Evolutionary conservation across 2,329 filamentous ascomycete genomes (phyloP).

Genomic region (Raffaelea ambrosiae): DNA sequence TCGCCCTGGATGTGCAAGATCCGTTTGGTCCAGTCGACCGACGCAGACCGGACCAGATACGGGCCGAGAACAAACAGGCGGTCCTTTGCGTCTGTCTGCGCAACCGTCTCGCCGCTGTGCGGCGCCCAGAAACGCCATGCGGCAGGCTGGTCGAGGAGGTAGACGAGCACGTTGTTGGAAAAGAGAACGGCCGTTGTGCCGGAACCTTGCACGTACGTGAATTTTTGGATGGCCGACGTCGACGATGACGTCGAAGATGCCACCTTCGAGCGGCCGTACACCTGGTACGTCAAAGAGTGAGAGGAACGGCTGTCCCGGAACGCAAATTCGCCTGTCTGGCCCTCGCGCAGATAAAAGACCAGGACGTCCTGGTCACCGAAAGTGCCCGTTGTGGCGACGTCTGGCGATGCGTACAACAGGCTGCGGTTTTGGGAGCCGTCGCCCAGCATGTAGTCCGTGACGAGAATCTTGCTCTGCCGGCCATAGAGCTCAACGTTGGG

Average conservation of each 20-base stretch:
- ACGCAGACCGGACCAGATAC: slow-evolving; percentile 10
- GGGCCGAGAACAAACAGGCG: slow-evolving; percentile 50
- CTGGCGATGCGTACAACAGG: slow-evolving; percentile 60
- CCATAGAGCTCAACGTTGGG: slow-evolving; percentile 54
- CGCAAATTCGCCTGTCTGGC: slow-evolving; percentile 40
- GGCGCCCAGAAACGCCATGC: slow-evolving; percentile 51
- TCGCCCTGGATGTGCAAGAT: slow-evolving; percentile 6
- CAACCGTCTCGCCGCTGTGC: slow-evolving; percentile 22
- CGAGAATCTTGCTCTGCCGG: slow-evolving; percentile 59
- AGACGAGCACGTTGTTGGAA: slow-evolving; percentile 38
- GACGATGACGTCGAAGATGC: slow-evolving; percentile 21
- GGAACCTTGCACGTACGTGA: slow-evolving; percentile 37
- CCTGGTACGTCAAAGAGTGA: slow-evolving; percentile 26
- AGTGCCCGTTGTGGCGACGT: slow-evolving; percentile 43
- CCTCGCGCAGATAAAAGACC: slow-evolving; percentile 48
- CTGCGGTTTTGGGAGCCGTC: slow-evolving; percentile 26
- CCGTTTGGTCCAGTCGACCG: slow-evolving; percentile 21
- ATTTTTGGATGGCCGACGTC: slow-evolving; percentile 20
- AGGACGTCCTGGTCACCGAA: slow-evolving; percentile 36
- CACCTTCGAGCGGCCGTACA: slow-evolving; percentile 30
- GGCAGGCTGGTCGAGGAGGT: slow-evolving; percentile 42
- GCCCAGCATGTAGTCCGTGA: slow-evolving; percentile 58
- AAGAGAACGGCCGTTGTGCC: slow-evolving; percentile 39
- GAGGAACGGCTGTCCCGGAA: slow-evolving; percentile 25
- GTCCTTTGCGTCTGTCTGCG: slow-evolving; percentile 30